Percentiles rank a stretch among this genome's conserved stretches.
Evolutionary conservation across 2,329 filamentous ascomycete species (phyloP).

Genomic region (Thelonectria blattea): DNA sequence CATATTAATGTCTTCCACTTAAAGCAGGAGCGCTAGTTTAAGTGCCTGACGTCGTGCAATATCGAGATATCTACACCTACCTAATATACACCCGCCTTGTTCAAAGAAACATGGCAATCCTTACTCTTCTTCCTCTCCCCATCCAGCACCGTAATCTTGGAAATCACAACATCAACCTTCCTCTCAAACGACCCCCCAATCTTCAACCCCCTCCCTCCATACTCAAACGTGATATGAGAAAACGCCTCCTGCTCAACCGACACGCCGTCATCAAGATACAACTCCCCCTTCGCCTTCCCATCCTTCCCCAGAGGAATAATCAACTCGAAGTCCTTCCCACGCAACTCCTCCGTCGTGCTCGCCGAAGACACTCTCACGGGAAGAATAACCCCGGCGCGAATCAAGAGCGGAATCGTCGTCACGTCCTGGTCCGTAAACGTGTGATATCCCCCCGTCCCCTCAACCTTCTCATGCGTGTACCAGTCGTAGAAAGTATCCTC

Average conservation of each 20-base stretch:
- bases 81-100: slow-evolving; percentile 23
- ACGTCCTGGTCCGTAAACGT: slow-evolving; percentile 45
- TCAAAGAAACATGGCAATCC: slow-evolving; percentile 33
- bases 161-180: slow-evolving; percentile 49
- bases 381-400: slow-evolving; percentile 70
- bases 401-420: slow-evolving; percentile 67
- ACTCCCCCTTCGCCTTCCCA: slow-evolving; percentile 67
- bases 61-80: neutral
- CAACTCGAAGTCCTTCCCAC: slow-evolving; percentile 72
- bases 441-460: slow-evolving; percentile 48
- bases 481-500: slow-evolving; percentile 58
- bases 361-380: slow-evolving; percentile 61
- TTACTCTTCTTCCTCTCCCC: slow-evolving; percentile 31
- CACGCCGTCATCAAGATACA: slow-evolving; percentile 82
- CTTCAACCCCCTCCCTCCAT: slow-evolving; percentile 57
- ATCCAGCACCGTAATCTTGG: slow-evolving; percentile 59
- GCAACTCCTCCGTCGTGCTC: slow-evolving; percentile 68
- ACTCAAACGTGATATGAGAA: slow-evolving; percentile 64
- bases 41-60: too few relatives aligned
- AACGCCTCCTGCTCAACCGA: slow-evolving; percentile 64
- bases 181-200: slow-evolving; percentile 62
- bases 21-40: too few relatives aligned
- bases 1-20: too few relatives aligned
- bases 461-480: slow-evolving; percentile 54
- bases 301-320: slow-evolving; percentile 69